Conservation (phyloP, 768 basidiomycete species). For the Termitomyces sp. region DNA sequence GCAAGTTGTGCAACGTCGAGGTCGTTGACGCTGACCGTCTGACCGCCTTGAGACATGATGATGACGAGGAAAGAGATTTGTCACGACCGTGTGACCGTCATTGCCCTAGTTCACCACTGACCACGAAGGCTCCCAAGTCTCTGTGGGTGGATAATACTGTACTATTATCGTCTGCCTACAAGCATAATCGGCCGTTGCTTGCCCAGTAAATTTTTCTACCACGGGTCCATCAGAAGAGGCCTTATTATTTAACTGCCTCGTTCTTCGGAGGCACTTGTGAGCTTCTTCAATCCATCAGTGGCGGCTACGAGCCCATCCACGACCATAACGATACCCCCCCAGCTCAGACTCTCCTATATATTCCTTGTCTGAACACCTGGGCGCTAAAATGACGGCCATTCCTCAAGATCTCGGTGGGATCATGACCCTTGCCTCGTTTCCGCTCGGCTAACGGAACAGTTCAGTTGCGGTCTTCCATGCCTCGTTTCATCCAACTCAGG, state of each 20-base stretch:
- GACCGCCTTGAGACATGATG: slow-evolving; percentile 48
- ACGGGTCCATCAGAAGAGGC: neutral
- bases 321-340: neutral
- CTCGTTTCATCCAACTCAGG: slow-evolving; percentile 82
- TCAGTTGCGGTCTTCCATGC: slow-evolving; percentile 82
- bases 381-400: neutral
- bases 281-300: neutral
- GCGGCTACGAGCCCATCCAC: neutral
- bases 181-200: neutral
- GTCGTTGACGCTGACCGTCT: slow-evolving; percentile 78
- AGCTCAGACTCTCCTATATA: neutral
- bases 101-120: neutral
- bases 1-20: slow-evolving; percentile 83
- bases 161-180: neutral
- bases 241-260: neutral
- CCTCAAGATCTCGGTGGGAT: slow-evolving; percentile 58
- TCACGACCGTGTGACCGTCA: slow-evolving; percentile 1
- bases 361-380: neutral
- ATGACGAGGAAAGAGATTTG: slow-evolving; percentile 22
- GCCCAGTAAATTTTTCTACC: neutral
- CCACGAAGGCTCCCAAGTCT: slow-evolving; percentile 7
- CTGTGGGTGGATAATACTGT: neutral
- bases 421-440: neutral
- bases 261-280: neutral
- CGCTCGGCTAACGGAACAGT: neutral